Evolutionary conservation across 176 grass and related monocot genomes (phyloP).

Genomic region (Musa schizocarpa): DNA sequence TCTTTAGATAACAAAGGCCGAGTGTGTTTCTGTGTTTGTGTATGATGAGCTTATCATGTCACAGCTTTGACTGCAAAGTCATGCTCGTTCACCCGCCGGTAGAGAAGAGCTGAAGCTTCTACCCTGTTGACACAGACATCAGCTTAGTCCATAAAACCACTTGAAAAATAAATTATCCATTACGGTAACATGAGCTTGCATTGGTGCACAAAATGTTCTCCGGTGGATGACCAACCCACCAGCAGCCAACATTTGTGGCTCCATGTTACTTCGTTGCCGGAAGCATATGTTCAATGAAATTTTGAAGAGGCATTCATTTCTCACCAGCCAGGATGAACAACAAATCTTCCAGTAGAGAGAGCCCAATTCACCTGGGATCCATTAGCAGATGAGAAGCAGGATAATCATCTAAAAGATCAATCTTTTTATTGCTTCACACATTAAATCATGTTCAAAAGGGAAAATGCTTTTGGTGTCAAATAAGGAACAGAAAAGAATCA

Average conservation of each 20-base stretch:
- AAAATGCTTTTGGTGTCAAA: not conserved
- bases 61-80: constrained; percentile 52
- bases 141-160: not conserved
- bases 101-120: constrained; percentile 79
- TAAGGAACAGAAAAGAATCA: not conserved
- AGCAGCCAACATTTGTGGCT: no score
- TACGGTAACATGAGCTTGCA: not conserved
- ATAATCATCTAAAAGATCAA: not conserved
- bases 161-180: constrained; percentile 3
- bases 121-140: constrained; percentile 62
- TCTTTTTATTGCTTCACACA: not conserved
- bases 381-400: not conserved
- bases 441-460: not conserved
- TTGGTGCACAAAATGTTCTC: no score
- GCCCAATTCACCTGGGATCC: constrained; percentile 78
- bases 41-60: constrained; percentile 12
- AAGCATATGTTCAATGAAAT: no score
- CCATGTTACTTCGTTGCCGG: no score
- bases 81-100: constrained; percentile 55
- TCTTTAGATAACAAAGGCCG: not conserved
- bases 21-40: not conserved
- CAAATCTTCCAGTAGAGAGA: constrained; percentile 65
- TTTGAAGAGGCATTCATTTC: constrained; percentile 11
- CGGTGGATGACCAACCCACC: no score
- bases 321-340: constrained; percentile 94